phyloP scores from a whole-genome alignment of 495 filamentous ascomycete species.

The Podospora bellae-mahoneyi region DNA sequence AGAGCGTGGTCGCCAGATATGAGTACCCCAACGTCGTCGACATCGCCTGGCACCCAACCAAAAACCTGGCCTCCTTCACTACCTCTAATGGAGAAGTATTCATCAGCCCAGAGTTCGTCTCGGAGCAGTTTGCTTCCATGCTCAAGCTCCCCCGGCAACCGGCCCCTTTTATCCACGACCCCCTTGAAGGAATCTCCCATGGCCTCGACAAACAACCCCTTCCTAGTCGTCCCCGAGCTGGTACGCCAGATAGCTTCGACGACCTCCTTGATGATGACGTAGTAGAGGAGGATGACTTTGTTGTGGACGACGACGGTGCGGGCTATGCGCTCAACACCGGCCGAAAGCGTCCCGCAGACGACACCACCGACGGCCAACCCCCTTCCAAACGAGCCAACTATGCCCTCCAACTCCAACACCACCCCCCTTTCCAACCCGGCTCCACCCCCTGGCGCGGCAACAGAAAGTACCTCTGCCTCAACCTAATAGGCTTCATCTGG shows the following conservation, averaged over 20 bases:
- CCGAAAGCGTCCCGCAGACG: conserved; percentile 63
- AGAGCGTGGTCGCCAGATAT: conserved; percentile 68
- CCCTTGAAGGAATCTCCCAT: conserved; percentile 69
- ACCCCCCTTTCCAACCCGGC: conserved; percentile 85
- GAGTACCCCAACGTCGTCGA: conserved; percentile 78
- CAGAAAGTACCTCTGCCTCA: conserved; percentile 87
- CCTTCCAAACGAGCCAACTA: conserved; percentile 44
- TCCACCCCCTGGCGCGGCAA: conserved; percentile 95
- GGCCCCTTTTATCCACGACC: conserved; percentile 82
- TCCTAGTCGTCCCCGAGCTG: conserved; percentile 38
- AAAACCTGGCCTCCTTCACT: conserved; percentile 85
- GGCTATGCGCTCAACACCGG: conserved; percentile 73
- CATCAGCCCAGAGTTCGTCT: conserved; percentile 77
- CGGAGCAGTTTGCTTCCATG: conserved; percentile 57
- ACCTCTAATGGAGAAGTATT: conserved; percentile 88
- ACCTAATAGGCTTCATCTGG: conserved; percentile 92
- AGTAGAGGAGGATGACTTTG: conserved; percentile 71
- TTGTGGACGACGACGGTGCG: conserved; percentile 92
- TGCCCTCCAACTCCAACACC: conserved; percentile 62
- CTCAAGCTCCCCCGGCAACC: conserved; percentile 60
- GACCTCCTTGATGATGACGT: conserved; percentile 59
- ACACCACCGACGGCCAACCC: conserved; percentile 37
- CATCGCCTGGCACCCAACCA: conserved; percentile 84
- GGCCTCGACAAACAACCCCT: conserved; percentile 56
- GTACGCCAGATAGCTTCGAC: conserved; percentile 47